Base-by-base conservation (phyloP, 768 basidiomycete genomes). In the Ramaria rubella region DNA sequence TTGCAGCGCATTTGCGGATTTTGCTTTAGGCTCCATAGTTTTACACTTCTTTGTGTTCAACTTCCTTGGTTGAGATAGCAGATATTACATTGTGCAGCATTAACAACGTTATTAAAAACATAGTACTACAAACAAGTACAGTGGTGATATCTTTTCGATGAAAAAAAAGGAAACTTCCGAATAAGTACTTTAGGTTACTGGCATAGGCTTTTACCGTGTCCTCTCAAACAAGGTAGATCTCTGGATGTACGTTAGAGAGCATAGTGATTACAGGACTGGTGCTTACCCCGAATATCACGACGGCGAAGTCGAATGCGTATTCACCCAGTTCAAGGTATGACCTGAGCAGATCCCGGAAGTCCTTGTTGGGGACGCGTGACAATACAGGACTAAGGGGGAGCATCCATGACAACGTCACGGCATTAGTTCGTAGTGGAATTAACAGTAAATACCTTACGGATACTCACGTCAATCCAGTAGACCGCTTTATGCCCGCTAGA, bases 1-100 rank as follows among this genome's bases (percentile, higher is more conserved):
- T 46, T 57, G 17, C 67, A 99, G 96, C 65, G 96, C 96, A 19
- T 99, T 99, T 66, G 94, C 90, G 44, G 96, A 99, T 67, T 99
- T 97, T 66, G 89, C 88, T 26, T 70, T 94, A 44, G 94, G 94
- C n/a, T 94, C 92, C 2, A 86, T 98, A 60, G 84, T 98, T 36
- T 77, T 99, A 31, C 96, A 99, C 71, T 94, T 97, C 77, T 99
- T 98, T 69, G 94, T 96, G 59, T 97, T 86, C 80, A 97, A 97
- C 73, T 98, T 96, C 80, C 79, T 99, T 14, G 96, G 95, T 69
- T 98, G 70, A 72, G 27, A 2, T 15, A 21, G 7, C 36, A 27
- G 58, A 26, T 21, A 23, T 38, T 43, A 21, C 17, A 33, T 29
- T 42, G 43, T 24, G 45, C 5, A 43, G n/a, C 36, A 38, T n/a